Evolutionary conservation across 768 basidiomycete genomes (phyloP).

Genomic region (Asterophora parasitica): DNA sequence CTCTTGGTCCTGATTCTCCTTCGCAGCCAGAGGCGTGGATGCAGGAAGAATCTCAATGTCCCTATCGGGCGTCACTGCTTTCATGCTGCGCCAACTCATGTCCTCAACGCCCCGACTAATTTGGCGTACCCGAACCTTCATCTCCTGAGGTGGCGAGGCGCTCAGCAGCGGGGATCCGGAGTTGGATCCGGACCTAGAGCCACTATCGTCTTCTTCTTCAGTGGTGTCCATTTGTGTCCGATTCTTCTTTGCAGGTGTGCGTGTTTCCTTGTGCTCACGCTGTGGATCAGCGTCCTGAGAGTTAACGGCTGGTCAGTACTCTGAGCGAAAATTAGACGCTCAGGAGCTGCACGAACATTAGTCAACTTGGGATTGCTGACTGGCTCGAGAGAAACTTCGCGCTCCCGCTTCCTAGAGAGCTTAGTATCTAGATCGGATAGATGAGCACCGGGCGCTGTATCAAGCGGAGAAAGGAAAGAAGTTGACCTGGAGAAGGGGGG

Average conservation of each 20-base stretch:
- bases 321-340: neutral
- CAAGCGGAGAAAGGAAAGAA: conserved; percentile 8
- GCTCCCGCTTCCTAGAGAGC: conserved; percentile 66
- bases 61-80: conserved; percentile 27
- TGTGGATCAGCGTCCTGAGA: conserved; percentile 37
- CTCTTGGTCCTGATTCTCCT: conserved; percentile 6
- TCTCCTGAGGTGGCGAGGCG: conserved; percentile 71
- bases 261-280: conserved; percentile 40
- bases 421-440: conserved; percentile 36
- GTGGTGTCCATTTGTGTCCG: conserved; percentile 57
- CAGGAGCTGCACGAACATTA: conserved; percentile 27
- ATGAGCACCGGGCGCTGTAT: conserved; percentile 11
- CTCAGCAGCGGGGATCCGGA: conserved; percentile 42
- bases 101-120: conserved; percentile 79
- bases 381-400: conserved; percentile 76
- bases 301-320: neutral
- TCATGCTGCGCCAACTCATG: conserved; percentile 61
- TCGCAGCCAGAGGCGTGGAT: conserved; percentile 6
- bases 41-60: conserved; percentile 20
- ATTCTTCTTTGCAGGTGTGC: conserved; percentile 75
- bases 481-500: conserved; percentile 46
- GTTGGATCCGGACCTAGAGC: conserved; percentile 34
- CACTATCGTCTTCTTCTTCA: conserved; percentile 55
- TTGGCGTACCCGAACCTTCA: conserved; percentile 67
- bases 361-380: conserved; percentile 40